A percentile compares a stretch with the other conserved stretches of the same genome.
Evolutionary conservation across 768 basidiomycete species (phyloP).

Genomic region (Tephrocybe rancida): DNA sequence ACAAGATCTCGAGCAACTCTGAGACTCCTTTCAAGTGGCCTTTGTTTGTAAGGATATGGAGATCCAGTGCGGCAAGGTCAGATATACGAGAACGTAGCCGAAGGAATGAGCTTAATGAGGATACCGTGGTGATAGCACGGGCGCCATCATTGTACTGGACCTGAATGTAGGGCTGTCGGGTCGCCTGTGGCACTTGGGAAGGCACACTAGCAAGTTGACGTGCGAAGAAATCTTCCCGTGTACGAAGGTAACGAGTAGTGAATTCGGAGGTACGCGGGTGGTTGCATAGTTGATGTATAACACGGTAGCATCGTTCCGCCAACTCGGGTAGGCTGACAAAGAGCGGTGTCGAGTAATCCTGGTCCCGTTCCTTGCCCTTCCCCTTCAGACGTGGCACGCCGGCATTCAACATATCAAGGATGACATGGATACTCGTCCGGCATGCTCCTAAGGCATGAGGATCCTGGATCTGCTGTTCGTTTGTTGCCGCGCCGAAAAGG

Average conservation of each 20-base stretch:
- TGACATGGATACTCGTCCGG: constrained; percentile 75
- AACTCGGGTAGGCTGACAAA: constrained; percentile 70
- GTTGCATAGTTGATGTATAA: constrained; percentile 86
- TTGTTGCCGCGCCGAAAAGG: constrained; percentile 68
- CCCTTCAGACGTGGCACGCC: constrained; percentile 66
- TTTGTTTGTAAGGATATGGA: constrained; percentile 82
- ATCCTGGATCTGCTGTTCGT: constrained; percentile 72
- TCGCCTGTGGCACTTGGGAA: constrained; percentile 54
- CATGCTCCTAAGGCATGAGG: constrained; percentile 74
- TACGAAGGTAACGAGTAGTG: constrained; percentile 83
- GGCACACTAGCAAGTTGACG: constrained; percentile 83
- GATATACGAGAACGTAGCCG: constrained; percentile 83
- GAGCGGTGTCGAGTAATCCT: constrained; percentile 46
- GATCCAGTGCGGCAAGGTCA: constrained; percentile 83
- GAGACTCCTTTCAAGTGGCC: constrained; percentile 73
- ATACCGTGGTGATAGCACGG: constrained; percentile 66
- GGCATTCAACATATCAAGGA: constrained; percentile 74
- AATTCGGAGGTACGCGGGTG: constrained; percentile 82
- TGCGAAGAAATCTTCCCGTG: constrained; percentile 86
- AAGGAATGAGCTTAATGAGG: constrained; percentile 74
- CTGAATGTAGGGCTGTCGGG: constrained; percentile 54
- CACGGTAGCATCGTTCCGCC: constrained; percentile 83
- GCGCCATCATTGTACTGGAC: constrained; percentile 74
- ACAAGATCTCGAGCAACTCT: constrained; percentile 80
- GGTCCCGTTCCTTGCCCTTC: constrained; percentile 40